Base-by-base conservation (phyloP, 495 filamentous ascomycete species). In the Baudoinia panamericana region DNA sequence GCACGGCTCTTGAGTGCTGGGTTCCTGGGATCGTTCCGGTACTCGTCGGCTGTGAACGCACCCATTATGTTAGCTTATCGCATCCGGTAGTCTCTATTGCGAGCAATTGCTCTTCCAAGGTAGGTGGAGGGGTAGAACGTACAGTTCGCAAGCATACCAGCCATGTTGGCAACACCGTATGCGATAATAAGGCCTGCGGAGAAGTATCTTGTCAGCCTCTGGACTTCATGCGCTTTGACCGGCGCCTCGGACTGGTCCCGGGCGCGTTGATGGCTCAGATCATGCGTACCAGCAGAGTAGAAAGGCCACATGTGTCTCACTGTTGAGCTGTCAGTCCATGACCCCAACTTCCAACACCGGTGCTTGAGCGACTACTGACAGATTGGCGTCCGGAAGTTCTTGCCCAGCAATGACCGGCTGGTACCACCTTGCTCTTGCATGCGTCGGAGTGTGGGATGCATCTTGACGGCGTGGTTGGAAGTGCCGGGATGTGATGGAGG, bases 21-120 rank as follows among this genome's bases (percentile, higher is more conserved):
- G 73, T 93, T 93, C 59, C 88, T 74, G 48, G 88, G 87, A 68
- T 96, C 88, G 70, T 90, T 88, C 76, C 82, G 87, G 76, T 71
- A 93, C 61, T 96, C 82, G 44, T 78, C 82, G 66, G 74, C 88
- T 96, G 56, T 36, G 38, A n/a, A n/a, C n/a, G n/a, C n/a, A n/a
- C n/a, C n/a, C n/a, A n/a, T n/a, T n/a, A n/a, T n/a, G n/a, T n/a
- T n/a, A n/a, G n/a, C n/a, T n/a, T n/a, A n/a, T n/a, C n/a, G n/a
- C n/a, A n/a, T n/a, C n/a, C n/a, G n/a, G n/a, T n/a, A n/a, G n/a
- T n/a, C n/a, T n/a, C n/a, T n/a, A n/a, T n/a, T n/a, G 36, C 19
- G 15, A 18, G 10, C 16, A 40, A 34, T 48, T 19, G 44, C 8
- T 18, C 19, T 20, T 13, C 9, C 33, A 36, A 2, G 4, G 31